These are phyloP conservation scores for Sporisorium exsertum DNA, from an alignment of 1,284 basidiomycete species.

Conservation along the genomic window DNA sequence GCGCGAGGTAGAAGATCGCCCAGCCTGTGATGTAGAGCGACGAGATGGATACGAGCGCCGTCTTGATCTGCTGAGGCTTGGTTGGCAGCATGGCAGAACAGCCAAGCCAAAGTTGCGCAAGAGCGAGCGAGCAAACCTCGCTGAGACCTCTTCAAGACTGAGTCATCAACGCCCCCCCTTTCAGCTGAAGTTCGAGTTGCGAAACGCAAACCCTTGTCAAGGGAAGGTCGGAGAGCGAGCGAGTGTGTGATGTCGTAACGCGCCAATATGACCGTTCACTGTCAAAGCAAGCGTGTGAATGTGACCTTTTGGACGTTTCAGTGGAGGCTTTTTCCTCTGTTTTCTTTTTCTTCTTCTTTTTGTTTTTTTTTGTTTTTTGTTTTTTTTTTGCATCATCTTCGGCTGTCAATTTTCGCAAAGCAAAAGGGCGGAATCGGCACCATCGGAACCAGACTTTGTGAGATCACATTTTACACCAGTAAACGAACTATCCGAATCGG, in stretches of 20 bases:
- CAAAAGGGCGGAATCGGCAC: background rate
- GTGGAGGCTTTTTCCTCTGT: conserved; percentile 20
- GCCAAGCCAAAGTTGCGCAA: background rate
- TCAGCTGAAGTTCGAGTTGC: background rate
- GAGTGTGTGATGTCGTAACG: background rate
- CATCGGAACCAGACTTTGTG: background rate
- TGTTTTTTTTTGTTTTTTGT: too few relatives aligned
- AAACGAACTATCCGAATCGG: background rate
- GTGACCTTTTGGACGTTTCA: background rate
- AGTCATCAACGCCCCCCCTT: background rate
- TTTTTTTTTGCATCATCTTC: too few relatives aligned
- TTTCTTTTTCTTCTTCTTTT: too few relatives aligned
- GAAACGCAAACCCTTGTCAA: background rate
- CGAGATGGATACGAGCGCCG: conserved; percentile 28
- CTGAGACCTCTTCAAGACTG: background rate
- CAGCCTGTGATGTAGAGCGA: conserved; percentile 47
- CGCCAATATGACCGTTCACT: background rate
- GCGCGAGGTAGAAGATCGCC: conserved; percentile 58
- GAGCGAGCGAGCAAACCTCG: background rate
- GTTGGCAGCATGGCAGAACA: conserved; percentile 35
- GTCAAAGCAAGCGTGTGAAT: background rate
- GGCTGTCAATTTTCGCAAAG: too few relatives aligned
- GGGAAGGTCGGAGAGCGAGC: background rate
- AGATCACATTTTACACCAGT: background rate
- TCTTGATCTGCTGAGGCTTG: conserved; percentile 40